Evolutionary conservation across 768 basidiomycete species (phyloP), one percentile per base, ranked within the genome.

Genomic region (Boletus rubropictus): DNA sequence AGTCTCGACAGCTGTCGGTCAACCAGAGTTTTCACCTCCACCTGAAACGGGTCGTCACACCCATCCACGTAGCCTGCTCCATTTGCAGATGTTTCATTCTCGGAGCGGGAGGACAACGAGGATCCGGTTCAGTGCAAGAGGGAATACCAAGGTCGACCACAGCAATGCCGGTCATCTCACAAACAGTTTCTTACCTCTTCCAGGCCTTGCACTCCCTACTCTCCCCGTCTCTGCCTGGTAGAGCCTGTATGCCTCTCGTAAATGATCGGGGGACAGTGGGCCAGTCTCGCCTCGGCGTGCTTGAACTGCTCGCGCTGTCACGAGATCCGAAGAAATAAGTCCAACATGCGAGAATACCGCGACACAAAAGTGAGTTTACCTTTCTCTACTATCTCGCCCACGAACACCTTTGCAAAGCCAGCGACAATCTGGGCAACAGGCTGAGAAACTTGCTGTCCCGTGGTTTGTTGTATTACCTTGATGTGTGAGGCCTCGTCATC

Each of bases 311-410:
- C 89, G 86, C 18, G 89, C 91, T 92, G 47, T 29, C 12, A 17
- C 11, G 25, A 20, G 22, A 34, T 33, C 1, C 10, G 20, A 31
- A 20, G 24, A 22, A 28, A 22, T 0, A 18, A 32, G 37, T 28
- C 40, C 24, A 18, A 20, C 11, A 21, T 12, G 17, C 21, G 11
- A 0, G 7, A 0, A 15, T 21, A 11, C 18, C 5, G 37, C n/a
- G 5, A 25, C 25, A 15, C 11, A 3, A 5, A 18, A 44, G 7
- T 15, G 1, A 17, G 9, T 36, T 46, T 40, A 89, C 90, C 90
- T 69, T 86, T 87, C 61, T 93, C 91, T 15, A 93, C 78, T 5
- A 95, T 87, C 64, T 94, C 91, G 3, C 92, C 92, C 3, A 95
- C 89, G 50, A 93, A 95, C 0, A 95, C 89, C 60, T 94, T 95